Conservation (phyloP, 371 early-diverging fungal genomes). For the Apophysomyces ossiformis region DNA sequence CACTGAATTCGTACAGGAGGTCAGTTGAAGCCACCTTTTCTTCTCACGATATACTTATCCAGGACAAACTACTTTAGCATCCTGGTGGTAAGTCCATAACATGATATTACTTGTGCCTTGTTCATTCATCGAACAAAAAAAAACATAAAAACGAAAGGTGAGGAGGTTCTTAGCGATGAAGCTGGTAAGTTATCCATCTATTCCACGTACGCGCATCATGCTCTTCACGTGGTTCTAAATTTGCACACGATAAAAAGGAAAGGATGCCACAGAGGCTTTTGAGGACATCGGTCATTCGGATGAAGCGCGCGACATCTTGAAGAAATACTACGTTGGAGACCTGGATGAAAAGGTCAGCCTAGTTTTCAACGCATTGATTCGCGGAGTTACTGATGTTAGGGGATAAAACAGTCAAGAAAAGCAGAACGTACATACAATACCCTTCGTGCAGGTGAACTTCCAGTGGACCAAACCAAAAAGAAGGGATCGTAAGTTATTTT, state of each 20-base stretch:
- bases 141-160: conserved; percentile 38
- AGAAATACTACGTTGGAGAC: conserved; percentile 45
- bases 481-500: conserved; percentile 45
- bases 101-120: background rate
- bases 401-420: conserved; percentile 27
- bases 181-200: conserved; percentile 39
- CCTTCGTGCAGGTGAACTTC: conserved; percentile 52
- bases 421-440: conserved; percentile 27
- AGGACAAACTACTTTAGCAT: conserved; percentile 27
- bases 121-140: background rate
- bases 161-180: conserved; percentile 66
- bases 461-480: conserved; percentile 22
- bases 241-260: conserved; percentile 41
- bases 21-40: conserved; percentile 25
- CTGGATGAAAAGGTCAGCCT: conserved; percentile 41
- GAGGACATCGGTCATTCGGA: conserved; percentile 93
- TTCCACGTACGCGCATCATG: background rate
- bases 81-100: conserved; percentile 48
- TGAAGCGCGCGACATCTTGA: conserved; percentile 57
- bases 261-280: conserved; percentile 85
- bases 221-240: background rate
- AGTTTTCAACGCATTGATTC: conserved; percentile 6
- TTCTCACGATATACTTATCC: conserved; percentile 1
- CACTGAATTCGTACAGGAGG: conserved; percentile 77
- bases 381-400: background rate